Conservation (phyloP, 2,329 filamentous ascomycete genomes). For the Colletotrichum echinochloae region DNA sequence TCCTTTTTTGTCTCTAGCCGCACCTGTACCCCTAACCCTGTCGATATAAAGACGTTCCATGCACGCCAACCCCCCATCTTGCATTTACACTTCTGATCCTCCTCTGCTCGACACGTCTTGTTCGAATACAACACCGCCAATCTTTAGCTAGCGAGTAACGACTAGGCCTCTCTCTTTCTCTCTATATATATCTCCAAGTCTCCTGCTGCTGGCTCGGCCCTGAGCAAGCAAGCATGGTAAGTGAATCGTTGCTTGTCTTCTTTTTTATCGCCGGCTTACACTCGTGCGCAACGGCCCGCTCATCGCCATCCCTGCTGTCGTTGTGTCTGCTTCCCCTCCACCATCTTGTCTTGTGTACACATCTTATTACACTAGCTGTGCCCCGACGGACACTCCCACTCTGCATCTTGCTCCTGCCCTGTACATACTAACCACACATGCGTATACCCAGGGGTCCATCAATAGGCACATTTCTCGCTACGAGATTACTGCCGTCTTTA, state of each 20-base stretch:
- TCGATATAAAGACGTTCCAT: slow-evolving; percentile 27
- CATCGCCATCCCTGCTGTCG: neutral
- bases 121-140: neutral
- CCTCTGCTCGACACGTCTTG: neutral
- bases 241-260: neutral
- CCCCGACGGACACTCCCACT: neutral
- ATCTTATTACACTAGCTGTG: neutral
- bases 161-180: neutral
- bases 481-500: slow-evolving; percentile 70
- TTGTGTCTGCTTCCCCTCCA: neutral
- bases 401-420: neutral
- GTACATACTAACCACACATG: neutral
- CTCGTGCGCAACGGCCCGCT: slow-evolving; percentile 12
- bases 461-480: slow-evolving; percentile 65
- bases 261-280: neutral
- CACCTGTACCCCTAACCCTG: neutral
- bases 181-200: neutral
- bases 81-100: neutral
- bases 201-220: slow-evolving; percentile 31
- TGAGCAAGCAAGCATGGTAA: slow-evolving; percentile 36
- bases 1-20: neutral
- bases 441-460: slow-evolving; percentile 42
- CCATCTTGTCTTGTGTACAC: neutral
- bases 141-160: slow-evolving; percentile 2
- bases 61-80: slow-evolving; percentile 4